A percentile compares a stretch with the other conserved stretches of the same genome.
These are phyloP conservation scores for Penicillium polonicum DNA, from an alignment of 2,329 filamentous ascomycete species.

Conservation along the genomic window DNA sequence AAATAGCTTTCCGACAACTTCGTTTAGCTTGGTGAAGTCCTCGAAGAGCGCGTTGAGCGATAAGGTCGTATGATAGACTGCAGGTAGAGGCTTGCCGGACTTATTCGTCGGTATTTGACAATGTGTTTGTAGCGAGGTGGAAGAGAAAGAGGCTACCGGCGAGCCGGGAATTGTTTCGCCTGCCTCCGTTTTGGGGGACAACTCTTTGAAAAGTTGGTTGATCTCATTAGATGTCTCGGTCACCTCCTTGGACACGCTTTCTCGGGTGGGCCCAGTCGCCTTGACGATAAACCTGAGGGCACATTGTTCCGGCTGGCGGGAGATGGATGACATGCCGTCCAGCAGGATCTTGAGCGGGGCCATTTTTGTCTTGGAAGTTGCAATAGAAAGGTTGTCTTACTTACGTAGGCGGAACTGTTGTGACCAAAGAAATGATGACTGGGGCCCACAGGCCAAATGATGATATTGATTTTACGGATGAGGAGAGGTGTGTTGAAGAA, in stretches of 20 bases:
- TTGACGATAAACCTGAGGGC: constrained; percentile 11
- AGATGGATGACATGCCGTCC: constrained; percentile 14
- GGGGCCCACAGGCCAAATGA: too few species aligned
- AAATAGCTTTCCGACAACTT: too few species aligned
- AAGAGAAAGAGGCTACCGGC: constrained; percentile 22
- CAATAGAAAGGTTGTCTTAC: not conserved
- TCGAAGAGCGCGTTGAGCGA: not conserved
- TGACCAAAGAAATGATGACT: too few species aligned
- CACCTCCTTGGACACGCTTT: constrained; percentile 13
- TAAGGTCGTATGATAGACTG: too few species aligned
- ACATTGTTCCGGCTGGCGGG: constrained; percentile 15
- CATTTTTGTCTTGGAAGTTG: constrained; percentile 6
- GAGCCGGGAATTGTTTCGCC: constrained; percentile 13
- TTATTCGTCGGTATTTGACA: too few species aligned
- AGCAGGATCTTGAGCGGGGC: constrained; percentile 18
- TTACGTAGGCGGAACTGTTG: too few species aligned
- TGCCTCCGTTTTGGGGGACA: constrained; percentile 10
- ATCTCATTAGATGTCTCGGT: constrained; percentile 11
- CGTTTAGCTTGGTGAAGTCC: too few species aligned
- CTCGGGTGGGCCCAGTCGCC: constrained; percentile 8
- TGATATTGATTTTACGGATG: too few species aligned
- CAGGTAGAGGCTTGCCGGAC: too few species aligned
- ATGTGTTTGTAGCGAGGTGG: too few species aligned
- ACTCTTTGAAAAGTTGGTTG: constrained; percentile 10
- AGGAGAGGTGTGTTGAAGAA: too few species aligned